A percentile compares a stretch with the other conserved stretches of the same genome.
These are phyloP conservation scores for Straminergon stramineum DNA, from an alignment of 225 moss, liverwort and hornwort species.

Conservation along the genomic window DNA sequence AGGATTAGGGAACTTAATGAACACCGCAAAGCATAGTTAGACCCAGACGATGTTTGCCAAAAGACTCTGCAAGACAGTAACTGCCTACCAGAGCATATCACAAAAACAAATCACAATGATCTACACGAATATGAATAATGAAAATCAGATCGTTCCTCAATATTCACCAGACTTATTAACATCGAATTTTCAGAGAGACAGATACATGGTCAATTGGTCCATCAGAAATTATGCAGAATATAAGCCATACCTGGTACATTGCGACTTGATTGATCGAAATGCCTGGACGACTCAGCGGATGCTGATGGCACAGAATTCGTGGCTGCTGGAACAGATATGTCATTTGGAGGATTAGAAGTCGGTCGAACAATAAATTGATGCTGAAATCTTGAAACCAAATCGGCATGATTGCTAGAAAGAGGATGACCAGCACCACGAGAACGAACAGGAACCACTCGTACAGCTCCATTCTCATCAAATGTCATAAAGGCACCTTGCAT, in stretches of 20 bases:
- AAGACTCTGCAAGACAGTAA: background rate
- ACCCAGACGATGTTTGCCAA: background rate
- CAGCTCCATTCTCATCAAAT: constrained; percentile 79
- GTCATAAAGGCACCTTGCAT: constrained; percentile 93
- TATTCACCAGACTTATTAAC: background rate
- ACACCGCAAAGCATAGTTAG: background rate
- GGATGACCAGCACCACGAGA: constrained; percentile 38
- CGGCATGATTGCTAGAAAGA: constrained; percentile 15
- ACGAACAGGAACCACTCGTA: constrained; percentile 81
- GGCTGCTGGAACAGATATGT: constrained; percentile 17
- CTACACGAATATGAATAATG: background rate
- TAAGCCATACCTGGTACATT: constrained; percentile 27
- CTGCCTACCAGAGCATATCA: background rate
- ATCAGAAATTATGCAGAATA: background rate
- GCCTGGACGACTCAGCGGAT: constrained; percentile 19
- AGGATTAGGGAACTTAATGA: background rate
- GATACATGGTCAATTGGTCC: background rate
- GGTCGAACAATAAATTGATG: constrained; percentile 48
- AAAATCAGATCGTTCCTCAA: background rate
- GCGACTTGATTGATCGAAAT: constrained; percentile 20
- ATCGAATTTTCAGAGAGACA: background rate
- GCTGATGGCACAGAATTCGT: constrained; percentile 19
- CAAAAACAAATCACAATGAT: background rate
- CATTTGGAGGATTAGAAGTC: constrained; percentile 16
- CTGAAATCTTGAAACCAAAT: constrained; percentile 56